Base-by-base conservation (phyloP, 2,329 filamentous ascomycete species). In the Coniochaeta prunicola region DNA sequence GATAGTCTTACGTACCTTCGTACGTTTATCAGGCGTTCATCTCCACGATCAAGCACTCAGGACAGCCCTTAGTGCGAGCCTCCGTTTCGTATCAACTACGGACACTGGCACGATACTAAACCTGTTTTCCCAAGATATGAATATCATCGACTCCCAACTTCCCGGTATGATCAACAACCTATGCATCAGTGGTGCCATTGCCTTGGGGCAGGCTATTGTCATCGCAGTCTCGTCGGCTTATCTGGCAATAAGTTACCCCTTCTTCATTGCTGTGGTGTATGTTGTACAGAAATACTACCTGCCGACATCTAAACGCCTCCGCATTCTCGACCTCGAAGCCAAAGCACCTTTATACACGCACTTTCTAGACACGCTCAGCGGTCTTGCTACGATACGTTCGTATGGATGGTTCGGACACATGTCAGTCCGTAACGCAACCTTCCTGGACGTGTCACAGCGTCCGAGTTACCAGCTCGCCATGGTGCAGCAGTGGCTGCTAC, bases 231-330 rank as follows among this genome's bases (percentile, higher is more conserved):
- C 59, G 24, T 61, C 59, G 28, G 36, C 42, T 28, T 61, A 48
- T 34, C 45, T 61, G 1, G 50, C 54, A 2, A 55, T 59, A 19
- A 58, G 54, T 7, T 61, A 61, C 38, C 38, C 59, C 17, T 33
- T 61, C 15, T 56, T 61, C 40, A 40, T 58, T 8, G 59, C 67
- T 1, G 65, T 65, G 3, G 64, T 79, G 26, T 80, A 72, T 59
- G 54, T 70, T 40, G 70, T 80, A 9, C 77, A 80, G 59, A 73
- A 66, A 56, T 73, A 75, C 66, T 80, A 80, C 61, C 71, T 80
- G 3, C 72, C 70, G n/a, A 79, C 76, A 7, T 77, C 76, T 4
- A 71, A 77, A 4, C 76, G 79, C 59, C 64, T 80, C 17, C 70
- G 78, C 21, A 72, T 76, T 42, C 69, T 79, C 8, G 77, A 80